Base-by-base conservation (phyloP, 345 rosid species). In the Arabis hirsuta region DNA sequence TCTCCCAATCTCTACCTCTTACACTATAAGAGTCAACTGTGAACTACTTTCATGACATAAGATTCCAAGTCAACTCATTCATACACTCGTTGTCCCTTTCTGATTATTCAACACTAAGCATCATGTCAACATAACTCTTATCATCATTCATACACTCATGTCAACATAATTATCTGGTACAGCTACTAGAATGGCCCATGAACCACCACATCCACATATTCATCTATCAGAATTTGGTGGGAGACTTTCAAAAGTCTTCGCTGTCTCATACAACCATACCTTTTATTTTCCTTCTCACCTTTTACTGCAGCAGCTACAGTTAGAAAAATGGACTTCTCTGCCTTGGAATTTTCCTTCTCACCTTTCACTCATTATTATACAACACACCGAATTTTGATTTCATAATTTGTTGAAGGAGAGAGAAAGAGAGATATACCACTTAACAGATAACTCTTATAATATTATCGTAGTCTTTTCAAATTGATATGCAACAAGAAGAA, bases 141-240 rank as follows among this genome's bases (percentile, higher is more conserved):
- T 2, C 29, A 27, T 27, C 29, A 27, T 27, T 27, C 29, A 27
- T 27, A 27, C 29, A 27, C 29, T 55, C 62, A 32, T 62, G 27
- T 42, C 47, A 72, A 43, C 61, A 72, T 19, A 62, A 22, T 22
- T 22, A 22, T 22, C 0, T 22, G 24, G 24, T 22, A 22, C 24
- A 22, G 24, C 24, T 22, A 22, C 24, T 22, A 22, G 24, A 22
- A 22, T 22, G 50, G 22, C 55, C 63, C 70, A 64, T 63, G 42
- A 72, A 63, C 22, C 42, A 63, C 56, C 64, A 73, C 51, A 27
- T 65, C 71, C 65, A 73, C 77, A 73, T 65, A 64, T 38, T 55
- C 71, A 26, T 64, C 41, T 43, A 38, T 46, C 32, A 65, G 34
- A 24, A 11, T 46, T 73, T 46, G 12, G 71, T 73, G 71, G 77